A percentile compares a stretch with the other conserved stretches of the same genome.
Conservation (phyloP, 1,284 basidiomycete species). For the Cutaneotrichosporon cutaneum region DNA sequence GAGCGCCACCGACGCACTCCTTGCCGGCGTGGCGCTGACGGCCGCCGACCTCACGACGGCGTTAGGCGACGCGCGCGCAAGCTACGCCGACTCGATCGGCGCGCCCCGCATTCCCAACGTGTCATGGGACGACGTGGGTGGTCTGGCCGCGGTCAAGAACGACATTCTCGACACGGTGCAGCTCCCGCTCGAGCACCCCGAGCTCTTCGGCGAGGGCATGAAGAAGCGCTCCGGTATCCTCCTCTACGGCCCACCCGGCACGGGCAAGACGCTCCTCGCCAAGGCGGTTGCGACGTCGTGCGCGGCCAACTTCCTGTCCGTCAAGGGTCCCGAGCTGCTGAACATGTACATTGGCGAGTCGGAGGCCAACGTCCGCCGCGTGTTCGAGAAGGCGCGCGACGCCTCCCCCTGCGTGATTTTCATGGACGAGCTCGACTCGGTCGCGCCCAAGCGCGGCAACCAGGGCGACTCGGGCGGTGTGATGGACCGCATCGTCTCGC, state of each 20-base stretch:
- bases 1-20: conserved; percentile 28
- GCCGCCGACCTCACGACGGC: conserved; percentile 71
- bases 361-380: conserved; percentile 87
- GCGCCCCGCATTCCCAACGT: conserved; percentile 96
- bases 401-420: conserved; percentile 92
- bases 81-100: conserved; percentile 89
- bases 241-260: conserved; percentile 89
- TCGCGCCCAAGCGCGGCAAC: conserved; percentile 93
- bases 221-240: conserved; percentile 85
- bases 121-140: conserved; percentile 97
- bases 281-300: conserved; percentile 84
- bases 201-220: conserved; percentile 86
- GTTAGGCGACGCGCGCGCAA: conserved; percentile 70
- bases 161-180: conserved; percentile 98
- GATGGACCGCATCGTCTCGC: conserved; percentile 96
- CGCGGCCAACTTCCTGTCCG: conserved; percentile 89
- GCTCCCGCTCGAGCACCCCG: conserved; percentile 88
- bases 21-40: conserved; percentile 63
- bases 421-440: conserved; percentile 96
- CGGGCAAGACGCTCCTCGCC: conserved; percentile 81
- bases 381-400: conserved; percentile 88
- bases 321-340: conserved; percentile 93
- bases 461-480: conserved; percentile 95
- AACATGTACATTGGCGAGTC: conserved; percentile 99
- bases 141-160: conserved; percentile 79